A percentile compares a stretch with the other conserved stretches of the same genome.
Evolutionary conservation across 768 basidiomycete genomes (phyloP).

Genomic region (Phaeotremella fagi): DNA sequence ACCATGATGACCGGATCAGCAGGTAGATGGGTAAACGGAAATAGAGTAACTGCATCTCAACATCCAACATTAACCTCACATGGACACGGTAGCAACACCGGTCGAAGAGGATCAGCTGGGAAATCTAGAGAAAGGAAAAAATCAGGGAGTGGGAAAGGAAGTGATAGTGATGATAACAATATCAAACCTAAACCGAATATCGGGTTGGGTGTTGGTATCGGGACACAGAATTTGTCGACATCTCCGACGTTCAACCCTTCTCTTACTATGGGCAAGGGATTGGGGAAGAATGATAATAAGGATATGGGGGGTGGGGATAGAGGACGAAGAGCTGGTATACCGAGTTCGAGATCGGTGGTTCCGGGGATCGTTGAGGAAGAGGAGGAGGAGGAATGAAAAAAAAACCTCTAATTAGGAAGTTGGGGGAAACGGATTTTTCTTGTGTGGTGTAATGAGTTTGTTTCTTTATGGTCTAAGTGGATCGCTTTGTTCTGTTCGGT

Average conservation of each 20-base stretch:
- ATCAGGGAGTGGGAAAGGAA: constrained; percentile 6
- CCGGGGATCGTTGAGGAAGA: constrained; percentile 25
- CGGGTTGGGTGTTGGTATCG: neutral
- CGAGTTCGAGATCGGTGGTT: constrained; percentile 8
- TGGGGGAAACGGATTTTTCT: too few relatives aligned
- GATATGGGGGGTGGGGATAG: constrained; percentile 2
- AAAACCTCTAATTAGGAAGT: too few relatives aligned
- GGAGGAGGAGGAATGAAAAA: constrained; percentile 25
- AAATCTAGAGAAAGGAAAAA: neutral
- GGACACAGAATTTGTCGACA: neutral
- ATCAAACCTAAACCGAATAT: neutral
- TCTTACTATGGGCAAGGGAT: neutral
- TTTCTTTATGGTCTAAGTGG: too few relatives aligned
- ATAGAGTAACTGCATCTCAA: neutral
- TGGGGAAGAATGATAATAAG: neutral
- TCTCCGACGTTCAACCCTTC: neutral
- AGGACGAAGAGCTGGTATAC: constrained; percentile 7
- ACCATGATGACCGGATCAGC: neutral
- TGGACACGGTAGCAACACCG: neutral
- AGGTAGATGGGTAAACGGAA: neutral
- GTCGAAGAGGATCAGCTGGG: neutral
- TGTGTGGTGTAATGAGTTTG: too few relatives aligned
- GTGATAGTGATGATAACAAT: constrained; percentile 1
- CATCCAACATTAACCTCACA: neutral
- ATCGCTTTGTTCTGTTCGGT: too few relatives aligned